Conservation (phyloP, 768 basidiomycete genomes). For the Leccinum aurantiacum region DNA sequence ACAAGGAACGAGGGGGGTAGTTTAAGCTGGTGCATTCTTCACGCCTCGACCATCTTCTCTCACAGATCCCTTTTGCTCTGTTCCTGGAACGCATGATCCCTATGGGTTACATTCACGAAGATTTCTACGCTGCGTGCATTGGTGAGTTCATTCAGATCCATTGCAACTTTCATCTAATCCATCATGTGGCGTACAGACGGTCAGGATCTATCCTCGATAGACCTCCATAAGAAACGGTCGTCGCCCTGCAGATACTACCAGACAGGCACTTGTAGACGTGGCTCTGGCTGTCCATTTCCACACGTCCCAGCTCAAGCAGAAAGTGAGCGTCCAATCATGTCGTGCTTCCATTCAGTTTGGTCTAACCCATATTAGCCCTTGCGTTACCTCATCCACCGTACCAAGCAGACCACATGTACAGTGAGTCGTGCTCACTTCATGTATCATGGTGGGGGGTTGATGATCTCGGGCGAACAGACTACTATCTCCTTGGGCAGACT, state of each 20-base stretch:
- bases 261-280: slow-evolving; percentile 28
- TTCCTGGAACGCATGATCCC: slow-evolving; percentile 12
- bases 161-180: slow-evolving; percentile 4
- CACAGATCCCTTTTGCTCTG: slow-evolving; percentile 1
- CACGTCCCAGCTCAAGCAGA: slow-evolving; percentile 18
- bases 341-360: background rate
- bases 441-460: background rate
- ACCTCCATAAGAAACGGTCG: slow-evolving; percentile 8
- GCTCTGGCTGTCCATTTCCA: slow-evolving; percentile 27
- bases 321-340: slow-evolving; percentile 13
- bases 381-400: slow-evolving; percentile 13
- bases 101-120: slow-evolving; percentile 16
- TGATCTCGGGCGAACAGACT: slow-evolving; percentile 20
- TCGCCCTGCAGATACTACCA: slow-evolving; percentile 28
- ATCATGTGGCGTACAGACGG: slow-evolving; percentile 13
- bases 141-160: slow-evolving; percentile 15
- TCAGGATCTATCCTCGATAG: slow-evolving; percentile 4
- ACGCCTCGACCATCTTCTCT: background rate
- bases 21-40: slow-evolving; percentile 14
- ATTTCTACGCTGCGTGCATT: slow-evolving; percentile 8
- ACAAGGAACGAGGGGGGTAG: slow-evolving; percentile 29
- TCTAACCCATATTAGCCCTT: slow-evolving; percentile 17
- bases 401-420: slow-evolving; percentile 15
- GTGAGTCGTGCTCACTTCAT: slow-evolving; percentile 14
- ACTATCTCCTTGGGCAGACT: slow-evolving; percentile 15